These are phyloP conservation scores for Plectranthus barbatus DNA, from an alignment of 257 asterid genomes.

Conservation along the genomic window DNA sequence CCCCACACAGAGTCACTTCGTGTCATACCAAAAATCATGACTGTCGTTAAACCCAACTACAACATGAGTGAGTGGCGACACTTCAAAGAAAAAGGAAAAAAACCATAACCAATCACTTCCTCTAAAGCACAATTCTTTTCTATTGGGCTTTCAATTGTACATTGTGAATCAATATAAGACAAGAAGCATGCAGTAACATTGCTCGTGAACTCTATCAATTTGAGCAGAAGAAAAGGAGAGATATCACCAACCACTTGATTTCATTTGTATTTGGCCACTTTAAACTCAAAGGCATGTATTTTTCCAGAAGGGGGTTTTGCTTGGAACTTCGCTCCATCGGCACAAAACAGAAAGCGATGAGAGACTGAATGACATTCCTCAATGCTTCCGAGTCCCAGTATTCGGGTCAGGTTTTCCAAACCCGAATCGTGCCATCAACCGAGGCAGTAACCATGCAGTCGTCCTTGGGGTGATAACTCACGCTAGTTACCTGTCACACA, in stretches of 20 bases:
- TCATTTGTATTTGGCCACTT: neutral
- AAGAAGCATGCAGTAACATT: neutral
- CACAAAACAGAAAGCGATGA: neutral
- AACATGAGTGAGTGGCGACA: too few relatives aligned
- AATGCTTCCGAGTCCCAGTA: neutral
- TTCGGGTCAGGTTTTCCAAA: conserved; percentile 76
- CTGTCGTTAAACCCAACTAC: too few relatives aligned
- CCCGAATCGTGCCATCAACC: conserved; percentile 80
- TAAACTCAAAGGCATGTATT: neutral
- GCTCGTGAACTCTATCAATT: neutral
- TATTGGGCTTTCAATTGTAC: neutral
- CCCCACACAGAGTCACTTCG: too few relatives aligned
- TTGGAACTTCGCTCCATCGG: neutral
- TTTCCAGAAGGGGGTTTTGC: neutral
- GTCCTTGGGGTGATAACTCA: conserved; percentile 87
- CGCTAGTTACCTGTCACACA: conserved; percentile 75
- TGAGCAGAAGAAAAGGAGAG: neutral
- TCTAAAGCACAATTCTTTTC: too few relatives aligned
- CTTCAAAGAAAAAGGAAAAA: too few relatives aligned
- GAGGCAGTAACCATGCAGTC: conserved; percentile 84
- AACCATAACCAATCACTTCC: too few relatives aligned
- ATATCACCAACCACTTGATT: neutral
- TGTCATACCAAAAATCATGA: too few relatives aligned
- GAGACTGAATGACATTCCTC: neutral
- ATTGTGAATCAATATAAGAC: too few relatives aligned